Evolutionary conservation across 768 basidiomycete genomes (phyloP).

Genomic region (Boletus vinaceobasis): DNA sequence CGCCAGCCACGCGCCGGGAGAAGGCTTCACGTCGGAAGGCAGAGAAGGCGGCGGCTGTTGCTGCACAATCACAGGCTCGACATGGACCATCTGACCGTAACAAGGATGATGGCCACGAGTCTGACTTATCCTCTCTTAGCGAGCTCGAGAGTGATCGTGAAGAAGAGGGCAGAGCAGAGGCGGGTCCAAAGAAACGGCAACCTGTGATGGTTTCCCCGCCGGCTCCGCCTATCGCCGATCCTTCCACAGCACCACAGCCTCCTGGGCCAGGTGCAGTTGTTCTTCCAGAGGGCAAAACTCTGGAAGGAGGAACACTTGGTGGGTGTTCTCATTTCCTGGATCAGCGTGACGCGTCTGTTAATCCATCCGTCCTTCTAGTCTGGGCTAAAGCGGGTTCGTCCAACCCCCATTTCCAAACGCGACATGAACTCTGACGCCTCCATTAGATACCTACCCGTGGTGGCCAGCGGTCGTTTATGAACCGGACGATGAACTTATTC

Average conservation of each 20-base stretch:
- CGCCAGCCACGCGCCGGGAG: conserved; percentile 61
- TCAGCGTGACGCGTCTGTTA: background rate
- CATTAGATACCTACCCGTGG: conserved; percentile 74
- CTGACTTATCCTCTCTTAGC: conserved; percentile 46
- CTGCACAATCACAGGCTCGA: conserved; percentile 4
- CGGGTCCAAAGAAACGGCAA: conserved; percentile 6
- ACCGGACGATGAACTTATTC: conserved; percentile 56
- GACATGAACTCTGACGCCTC: conserved; percentile 4
- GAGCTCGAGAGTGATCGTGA: conserved; percentile 41
- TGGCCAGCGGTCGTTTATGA: conserved; percentile 82
- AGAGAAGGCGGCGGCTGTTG: conserved; percentile 30
- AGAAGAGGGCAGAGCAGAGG: conserved; percentile 14
- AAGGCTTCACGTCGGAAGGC: conserved; percentile 49
- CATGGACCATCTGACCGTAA: background rate
- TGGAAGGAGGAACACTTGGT: conserved; percentile 68
- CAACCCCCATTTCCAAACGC: background rate
- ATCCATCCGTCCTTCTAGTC: conserved; percentile 41
- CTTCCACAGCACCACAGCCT: conserved; percentile 6
- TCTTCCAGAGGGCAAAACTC: conserved; percentile 33
- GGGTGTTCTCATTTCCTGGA: conserved; percentile 16
- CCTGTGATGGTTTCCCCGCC: background rate
- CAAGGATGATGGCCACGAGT: conserved; percentile 29
- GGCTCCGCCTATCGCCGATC: conserved; percentile 6
- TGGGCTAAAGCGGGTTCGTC: conserved; percentile 77
- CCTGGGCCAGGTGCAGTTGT: conserved; percentile 31